A percentile compares a stretch with the other conserved stretches of the same genome.
Evolutionary conservation across 129 eudicot species (phyloP).

Genomic region (Lactuca sativa): DNA sequence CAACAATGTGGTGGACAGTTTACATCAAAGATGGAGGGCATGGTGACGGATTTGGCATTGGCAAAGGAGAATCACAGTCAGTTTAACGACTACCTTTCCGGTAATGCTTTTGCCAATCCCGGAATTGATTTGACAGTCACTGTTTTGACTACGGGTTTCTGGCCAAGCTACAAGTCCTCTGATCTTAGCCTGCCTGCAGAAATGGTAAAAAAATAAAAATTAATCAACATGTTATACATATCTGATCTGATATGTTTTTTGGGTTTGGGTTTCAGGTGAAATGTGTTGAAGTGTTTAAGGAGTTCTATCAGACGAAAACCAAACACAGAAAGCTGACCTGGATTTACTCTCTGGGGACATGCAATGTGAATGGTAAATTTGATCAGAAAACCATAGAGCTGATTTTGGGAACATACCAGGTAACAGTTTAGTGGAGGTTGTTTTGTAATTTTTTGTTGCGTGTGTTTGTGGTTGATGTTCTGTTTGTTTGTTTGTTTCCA

Average conservation of each 20-base stretch:
- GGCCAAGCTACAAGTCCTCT: slow-evolving; percentile 85
- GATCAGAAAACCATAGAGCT: slow-evolving; percentile 79
- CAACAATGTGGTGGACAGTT: slow-evolving; percentile 91
- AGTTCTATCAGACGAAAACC: slow-evolving; percentile 57
- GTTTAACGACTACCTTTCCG: slow-evolving; percentile 55
- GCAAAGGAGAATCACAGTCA: slow-evolving; percentile 63
- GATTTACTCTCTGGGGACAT: slow-evolving; percentile 77
- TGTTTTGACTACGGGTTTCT: slow-evolving; percentile 81
- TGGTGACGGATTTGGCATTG: slow-evolving; percentile 88
- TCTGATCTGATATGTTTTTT: not conserved
- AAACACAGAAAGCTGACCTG: slow-evolving; percentile 79
- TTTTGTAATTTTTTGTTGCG: not conserved
- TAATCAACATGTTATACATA: too few species aligned
- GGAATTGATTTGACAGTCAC: slow-evolving; percentile 87
- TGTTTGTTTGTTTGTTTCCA: slow-evolving; percentile 21
- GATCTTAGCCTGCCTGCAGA: slow-evolving; percentile 78
- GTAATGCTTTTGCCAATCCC: slow-evolving; percentile 38
- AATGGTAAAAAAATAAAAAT: slow-evolving; percentile 43
- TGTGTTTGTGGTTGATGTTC: not conserved
- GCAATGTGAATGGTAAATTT: slow-evolving; percentile 68
- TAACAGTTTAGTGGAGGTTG: slow-evolving; percentile 18
- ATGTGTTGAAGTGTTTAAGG: slow-evolving; percentile 71
- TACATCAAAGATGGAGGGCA: slow-evolving; percentile 98
- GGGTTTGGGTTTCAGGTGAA: slow-evolving; percentile 43
- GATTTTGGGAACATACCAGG: slow-evolving; percentile 81